Evolutionary conservation across 176 grass and related monocot species (phyloP), one percentile per base, ranked within the genome.

Genomic region (Lolium perenne): DNA sequence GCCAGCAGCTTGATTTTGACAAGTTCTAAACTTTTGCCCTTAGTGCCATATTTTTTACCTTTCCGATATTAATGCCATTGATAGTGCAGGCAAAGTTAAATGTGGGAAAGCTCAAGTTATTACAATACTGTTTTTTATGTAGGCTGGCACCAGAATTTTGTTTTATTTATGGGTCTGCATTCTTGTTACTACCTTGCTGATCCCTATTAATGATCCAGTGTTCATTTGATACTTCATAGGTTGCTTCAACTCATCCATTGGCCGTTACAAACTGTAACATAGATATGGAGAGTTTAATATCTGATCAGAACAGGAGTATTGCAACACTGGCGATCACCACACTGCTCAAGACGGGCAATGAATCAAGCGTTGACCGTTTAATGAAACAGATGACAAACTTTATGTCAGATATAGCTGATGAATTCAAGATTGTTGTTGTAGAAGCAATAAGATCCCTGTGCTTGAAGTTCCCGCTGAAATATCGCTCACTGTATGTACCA

Each of bases 361-460:
- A 99, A 85, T 99, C 97, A 62, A 99, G 97, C 57, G 97, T 99
- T 83, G 97, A 99, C 82, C 93, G 97, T 54, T 85, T 99, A 71
- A 99, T 99, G 97, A 99, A 99, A 88, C 97, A 99, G 79, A 99
- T 99, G 88, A 99, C 92, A 35, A 99, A 93, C 79, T 99, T 99
- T 71, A 99, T 99, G 94, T 92, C 97, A 76, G 97, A 99, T 67
- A 99, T 99, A 45, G 97, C 97, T 3, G 97, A 99, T 85, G 97
- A 99, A 76, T 99, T 99, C 84, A 99, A 99, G 87, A 93, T 99
- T 47, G 97, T 99, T 80, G 97, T 99, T 38, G 94, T 99, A 3
- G 97, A 99, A 92, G 97, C 97, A 66, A 99, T 99, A 83, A 86
- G 97, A 87, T 96, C 97, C 22, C 78, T 99, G 79, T 99, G 97